phyloP scores from a whole-genome alignment of 805 yeast species.

The Candida qinlingensis region DNA sequence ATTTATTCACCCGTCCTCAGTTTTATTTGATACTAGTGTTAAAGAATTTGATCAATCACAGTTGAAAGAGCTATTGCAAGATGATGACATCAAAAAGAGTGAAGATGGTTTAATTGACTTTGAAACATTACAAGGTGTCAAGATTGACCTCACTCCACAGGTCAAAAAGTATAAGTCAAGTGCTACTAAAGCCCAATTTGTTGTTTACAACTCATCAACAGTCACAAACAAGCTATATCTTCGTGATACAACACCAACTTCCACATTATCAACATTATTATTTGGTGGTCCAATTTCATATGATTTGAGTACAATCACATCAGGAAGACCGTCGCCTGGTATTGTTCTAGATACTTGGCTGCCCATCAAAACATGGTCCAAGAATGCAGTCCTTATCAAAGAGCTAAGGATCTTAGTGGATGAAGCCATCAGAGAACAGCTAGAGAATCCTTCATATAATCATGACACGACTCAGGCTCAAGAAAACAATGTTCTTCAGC shows the following conservation, averaged over 20 bases:
- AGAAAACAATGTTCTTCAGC: constrained; percentile 31
- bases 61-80: constrained; percentile 21
- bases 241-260: constrained; percentile 75
- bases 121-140: constrained; percentile 22
- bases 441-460: constrained; percentile 43
- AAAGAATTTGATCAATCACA: constrained; percentile 23
- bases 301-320: constrained; percentile 40
- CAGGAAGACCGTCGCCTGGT: constrained; percentile 65
- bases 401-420: constrained; percentile 65
- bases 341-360: constrained; percentile 84
- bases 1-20: constrained; percentile 83
- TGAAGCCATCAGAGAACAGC: constrained; percentile 53
- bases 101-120: constrained; percentile 39
- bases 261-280: constrained; percentile 63
- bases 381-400: constrained; percentile 81
- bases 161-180: constrained; percentile 27
- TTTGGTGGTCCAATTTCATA: constrained; percentile 74
- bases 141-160: constrained; percentile 38
- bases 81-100: constrained; percentile 16
- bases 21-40: constrained; percentile 50
- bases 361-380: constrained; percentile 89
- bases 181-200: constrained; percentile 47
- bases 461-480: constrained; percentile 11
- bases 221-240: constrained; percentile 65
- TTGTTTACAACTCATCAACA: constrained; percentile 56